A percentile compares a stretch with the other conserved stretches of the same genome.
Evolutionary conservation across 2,329 filamentous ascomycete genomes (phyloP).

Genomic region (Fusarium abutilonis): DNA sequence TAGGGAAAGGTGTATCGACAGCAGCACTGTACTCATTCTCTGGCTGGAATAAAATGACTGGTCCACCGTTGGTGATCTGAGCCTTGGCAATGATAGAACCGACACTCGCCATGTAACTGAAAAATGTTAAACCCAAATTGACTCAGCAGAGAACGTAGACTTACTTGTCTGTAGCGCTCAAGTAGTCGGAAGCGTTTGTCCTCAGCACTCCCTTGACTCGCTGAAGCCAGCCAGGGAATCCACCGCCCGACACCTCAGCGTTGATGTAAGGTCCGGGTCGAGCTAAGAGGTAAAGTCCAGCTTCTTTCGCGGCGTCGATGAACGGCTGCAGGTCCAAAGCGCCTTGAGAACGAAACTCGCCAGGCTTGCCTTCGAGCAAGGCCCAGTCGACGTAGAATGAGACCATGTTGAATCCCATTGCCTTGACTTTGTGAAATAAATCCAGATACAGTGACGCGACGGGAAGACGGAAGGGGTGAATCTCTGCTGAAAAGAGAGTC

Average conservation of each 20-base stretch:
- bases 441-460: constrained; percentile 68
- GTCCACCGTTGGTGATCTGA: constrained; percentile 85
- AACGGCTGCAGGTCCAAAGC: constrained; percentile 78
- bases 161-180: constrained; percentile 73
- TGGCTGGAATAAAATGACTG: constrained; percentile 80
- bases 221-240: constrained; percentile 83
- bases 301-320: constrained; percentile 76
- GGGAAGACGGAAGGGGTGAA: constrained; percentile 71
- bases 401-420: constrained; percentile 80
- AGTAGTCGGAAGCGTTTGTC: constrained; percentile 68
- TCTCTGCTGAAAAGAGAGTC: constrained; percentile 77
- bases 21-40: constrained; percentile 81
- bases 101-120: constrained; percentile 64
- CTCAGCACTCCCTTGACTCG: constrained; percentile 71
- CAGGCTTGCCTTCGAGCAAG: constrained; percentile 76
- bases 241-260: constrained; percentile 78
- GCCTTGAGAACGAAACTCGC: constrained; percentile 74
- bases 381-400: constrained; percentile 86
- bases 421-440: constrained; percentile 84
- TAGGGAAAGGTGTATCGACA: constrained; percentile 65
- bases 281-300: constrained; percentile 81
- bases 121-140: background rate
- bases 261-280: constrained; percentile 80
- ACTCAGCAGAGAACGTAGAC: constrained; percentile 3
- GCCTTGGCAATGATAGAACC: constrained; percentile 74